phyloP scores from a whole-genome alignment of 148 eudicot species.

The Silene latifolia region DNA sequence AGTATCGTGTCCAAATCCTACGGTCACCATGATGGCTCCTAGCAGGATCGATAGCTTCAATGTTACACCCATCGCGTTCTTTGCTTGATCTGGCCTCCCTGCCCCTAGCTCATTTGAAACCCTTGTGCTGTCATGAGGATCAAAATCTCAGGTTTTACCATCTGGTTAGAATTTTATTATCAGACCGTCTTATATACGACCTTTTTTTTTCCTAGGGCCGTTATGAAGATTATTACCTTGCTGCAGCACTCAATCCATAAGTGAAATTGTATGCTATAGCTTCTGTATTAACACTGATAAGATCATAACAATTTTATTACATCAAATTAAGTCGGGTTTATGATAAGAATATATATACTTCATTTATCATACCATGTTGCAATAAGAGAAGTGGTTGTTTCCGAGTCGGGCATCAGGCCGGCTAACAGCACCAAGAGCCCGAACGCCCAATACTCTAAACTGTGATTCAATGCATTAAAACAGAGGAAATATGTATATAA shows the following conservation, averaged over 20 bases:
- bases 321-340: constrained; percentile 1
- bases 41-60: constrained; percentile 55
- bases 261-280: constrained; percentile 61
- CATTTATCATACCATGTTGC: constrained; percentile 62
- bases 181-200: not conserved
- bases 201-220: not conserved
- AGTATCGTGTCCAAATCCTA: constrained; percentile 46
- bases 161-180: no score
- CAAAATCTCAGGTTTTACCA: not conserved
- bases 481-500: not conserved
- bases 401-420: constrained; percentile 71
- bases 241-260: constrained; percentile 78
- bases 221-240: constrained; percentile 49
- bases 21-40: constrained; percentile 35
- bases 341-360: no score
- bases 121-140: constrained; percentile 47
- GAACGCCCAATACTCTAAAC: constrained; percentile 85
- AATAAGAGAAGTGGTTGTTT: constrained; percentile 59
- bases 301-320: not conserved
- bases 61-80: constrained; percentile 60
- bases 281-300: constrained; percentile 68
- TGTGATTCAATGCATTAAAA: constrained; percentile 20
- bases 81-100: constrained; percentile 50
- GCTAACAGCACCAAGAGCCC: constrained; percentile 77
- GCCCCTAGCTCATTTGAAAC: constrained; percentile 88